Conservation (phyloP, 495 filamentous ascomycete species). For the Poronia punctata region DNA sequence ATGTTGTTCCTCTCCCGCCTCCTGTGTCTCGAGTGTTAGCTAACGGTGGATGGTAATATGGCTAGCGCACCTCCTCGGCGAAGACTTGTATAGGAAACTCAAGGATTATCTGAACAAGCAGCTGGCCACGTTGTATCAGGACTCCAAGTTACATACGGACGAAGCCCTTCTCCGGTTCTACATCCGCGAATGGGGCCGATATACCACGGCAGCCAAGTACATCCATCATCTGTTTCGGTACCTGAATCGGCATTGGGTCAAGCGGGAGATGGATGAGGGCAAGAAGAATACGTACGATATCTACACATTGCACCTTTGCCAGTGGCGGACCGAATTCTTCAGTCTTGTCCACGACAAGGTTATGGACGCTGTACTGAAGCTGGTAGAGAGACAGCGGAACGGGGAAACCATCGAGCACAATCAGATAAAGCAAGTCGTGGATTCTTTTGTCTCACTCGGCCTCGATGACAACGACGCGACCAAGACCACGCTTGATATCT, state of each 20-base stretch:
- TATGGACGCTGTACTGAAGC: slow-evolving; percentile 88
- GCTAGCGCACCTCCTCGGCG: slow-evolving; percentile 92
- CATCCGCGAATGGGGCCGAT: slow-evolving; percentile 92
- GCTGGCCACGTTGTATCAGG: slow-evolving; percentile 54
- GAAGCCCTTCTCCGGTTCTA: slow-evolving; percentile 93
- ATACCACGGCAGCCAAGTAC: slow-evolving; percentile 91
- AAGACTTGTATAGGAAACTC: slow-evolving; percentile 91
- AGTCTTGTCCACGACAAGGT: slow-evolving; percentile 72
- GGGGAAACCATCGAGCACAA: slow-evolving; percentile 96
- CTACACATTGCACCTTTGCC: slow-evolving; percentile 91
- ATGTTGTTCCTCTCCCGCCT: no score
- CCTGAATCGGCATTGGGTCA: slow-evolving; percentile 98
- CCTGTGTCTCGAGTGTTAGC: no score
- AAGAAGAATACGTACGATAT: slow-evolving; percentile 99
- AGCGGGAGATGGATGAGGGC: slow-evolving; percentile 96
- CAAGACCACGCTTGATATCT: slow-evolving; percentile 93
- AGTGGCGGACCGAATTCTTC: slow-evolving; percentile 92
- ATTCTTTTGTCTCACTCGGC: slow-evolving; percentile 93
- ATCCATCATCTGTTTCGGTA: slow-evolving; percentile 96
- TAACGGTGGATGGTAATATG: no score
- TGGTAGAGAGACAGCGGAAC: slow-evolving; percentile 95
- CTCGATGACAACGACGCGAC: slow-evolving; percentile 88
- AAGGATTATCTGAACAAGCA: slow-evolving; percentile 76
- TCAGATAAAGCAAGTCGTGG: slow-evolving; percentile 95
- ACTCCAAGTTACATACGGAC: slow-evolving; percentile 72